Conservation (phyloP, 768 basidiomycete genomes). For the Gymnopilus junonius region DNA sequence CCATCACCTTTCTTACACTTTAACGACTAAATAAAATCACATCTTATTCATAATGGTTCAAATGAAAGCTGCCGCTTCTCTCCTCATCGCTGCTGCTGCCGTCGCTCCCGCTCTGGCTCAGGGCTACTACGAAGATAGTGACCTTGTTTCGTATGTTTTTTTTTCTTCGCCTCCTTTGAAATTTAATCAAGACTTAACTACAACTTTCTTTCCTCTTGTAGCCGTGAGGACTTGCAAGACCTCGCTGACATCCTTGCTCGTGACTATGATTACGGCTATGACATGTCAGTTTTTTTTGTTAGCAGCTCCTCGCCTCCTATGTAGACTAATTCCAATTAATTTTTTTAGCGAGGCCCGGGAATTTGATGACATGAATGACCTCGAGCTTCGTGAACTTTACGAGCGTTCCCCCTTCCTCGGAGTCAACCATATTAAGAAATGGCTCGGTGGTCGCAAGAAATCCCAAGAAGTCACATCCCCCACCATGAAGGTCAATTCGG, state of each 20-base stretch:
- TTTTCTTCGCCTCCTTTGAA: neutral
- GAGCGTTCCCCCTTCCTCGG: slow-evolving; percentile 15
- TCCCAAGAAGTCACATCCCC: neutral
- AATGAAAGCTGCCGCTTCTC: slow-evolving; percentile 21
- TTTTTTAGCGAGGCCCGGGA: slow-evolving; percentile 8
- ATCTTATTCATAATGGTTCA: slow-evolving; percentile 25
- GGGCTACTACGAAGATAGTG: slow-evolving; percentile 13
- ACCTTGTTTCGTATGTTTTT: slow-evolving; percentile 17
- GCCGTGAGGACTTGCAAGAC: slow-evolving; percentile 11
- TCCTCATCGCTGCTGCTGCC: slow-evolving; percentile 23
- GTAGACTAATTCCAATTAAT: neutral
- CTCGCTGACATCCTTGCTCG: slow-evolving; percentile 12
- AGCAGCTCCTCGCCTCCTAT: neutral
- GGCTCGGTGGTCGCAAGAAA: no score
- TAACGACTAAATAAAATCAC: neutral
- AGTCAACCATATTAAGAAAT: slow-evolving; percentile 4
- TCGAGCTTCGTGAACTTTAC: slow-evolving; percentile 2
- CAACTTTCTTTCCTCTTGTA: neutral
- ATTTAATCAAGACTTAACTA: no score
- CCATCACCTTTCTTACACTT: slow-evolving; percentile 7
- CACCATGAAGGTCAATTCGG: no score
- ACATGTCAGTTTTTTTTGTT: neutral
- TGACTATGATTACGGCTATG: slow-evolving; percentile 5
- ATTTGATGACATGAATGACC: slow-evolving; percentile 6
- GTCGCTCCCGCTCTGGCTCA: slow-evolving; percentile 23